phyloP scores from a whole-genome alignment of 148 eudicot genomes.

The Rhododendron kiyosumense region DNA sequence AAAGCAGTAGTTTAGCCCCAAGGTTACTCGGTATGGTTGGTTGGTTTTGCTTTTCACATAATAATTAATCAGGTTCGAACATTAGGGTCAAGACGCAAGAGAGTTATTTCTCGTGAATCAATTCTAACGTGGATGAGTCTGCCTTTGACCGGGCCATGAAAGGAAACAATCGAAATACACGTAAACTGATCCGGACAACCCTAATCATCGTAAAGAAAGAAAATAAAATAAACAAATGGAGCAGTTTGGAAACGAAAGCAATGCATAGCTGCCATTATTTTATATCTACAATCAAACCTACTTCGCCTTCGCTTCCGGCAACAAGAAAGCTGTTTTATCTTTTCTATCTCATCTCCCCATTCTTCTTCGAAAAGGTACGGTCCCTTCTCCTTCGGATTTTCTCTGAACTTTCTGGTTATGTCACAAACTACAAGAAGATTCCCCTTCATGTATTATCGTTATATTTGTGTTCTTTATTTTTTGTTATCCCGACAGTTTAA shows the following conservation, averaged over 20 bases:
- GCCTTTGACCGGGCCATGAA: too few species aligned
- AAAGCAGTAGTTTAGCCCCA: too few species aligned
- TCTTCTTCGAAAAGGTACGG: slow-evolving; percentile 11
- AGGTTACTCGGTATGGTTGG: too few species aligned
- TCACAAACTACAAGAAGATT: background rate
- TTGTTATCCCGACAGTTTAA: background rate
- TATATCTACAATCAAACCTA: slow-evolving; percentile 10
- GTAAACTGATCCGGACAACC: too few species aligned
- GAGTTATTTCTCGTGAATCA: too few species aligned
- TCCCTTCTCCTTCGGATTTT: background rate
- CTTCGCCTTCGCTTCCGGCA: background rate
- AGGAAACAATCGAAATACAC: too few species aligned
- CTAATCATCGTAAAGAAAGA: too few species aligned
- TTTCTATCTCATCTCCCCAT: background rate
- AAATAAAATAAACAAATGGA: background rate
- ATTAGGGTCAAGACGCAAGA: too few species aligned
- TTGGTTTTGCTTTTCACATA: too few species aligned
- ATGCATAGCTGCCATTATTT: background rate
- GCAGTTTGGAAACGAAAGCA: background rate
- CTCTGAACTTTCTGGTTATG: background rate
- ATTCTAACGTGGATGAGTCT: too few species aligned
- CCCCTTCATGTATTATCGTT: background rate
- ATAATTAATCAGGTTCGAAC: too few species aligned
- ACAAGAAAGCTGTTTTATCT: background rate
- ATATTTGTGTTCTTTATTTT: background rate